phyloP scores from a whole-genome alignment of 2,329 filamentous ascomycete species.

The Dendryphion nanum region DNA sequence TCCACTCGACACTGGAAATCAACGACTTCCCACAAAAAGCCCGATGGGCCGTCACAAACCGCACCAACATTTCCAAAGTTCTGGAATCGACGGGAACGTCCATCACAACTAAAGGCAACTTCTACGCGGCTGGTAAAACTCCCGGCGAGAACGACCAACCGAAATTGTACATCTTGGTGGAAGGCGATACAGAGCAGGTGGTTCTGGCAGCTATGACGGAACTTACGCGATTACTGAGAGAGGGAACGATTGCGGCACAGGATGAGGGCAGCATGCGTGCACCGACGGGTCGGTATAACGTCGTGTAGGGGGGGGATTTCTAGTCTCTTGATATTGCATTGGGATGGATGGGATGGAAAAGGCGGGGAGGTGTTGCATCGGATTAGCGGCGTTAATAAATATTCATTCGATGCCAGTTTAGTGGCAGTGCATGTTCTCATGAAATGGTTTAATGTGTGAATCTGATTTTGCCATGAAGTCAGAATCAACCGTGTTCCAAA shows the following conservation, averaged over 20 bases:
- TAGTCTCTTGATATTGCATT: neutral
- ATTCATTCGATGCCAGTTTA: too few relatives aligned
- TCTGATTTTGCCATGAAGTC: too few relatives aligned
- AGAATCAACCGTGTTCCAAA: too few relatives aligned
- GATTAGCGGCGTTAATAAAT: too few relatives aligned
- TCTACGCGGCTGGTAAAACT: slow-evolving; percentile 79
- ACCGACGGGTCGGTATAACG: slow-evolving; percentile 80
- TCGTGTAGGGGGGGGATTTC: slow-evolving; percentile 43
- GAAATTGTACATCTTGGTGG: slow-evolving; percentile 97
- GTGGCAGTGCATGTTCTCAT: too few relatives aligned
- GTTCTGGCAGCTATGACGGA: slow-evolving; percentile 90
- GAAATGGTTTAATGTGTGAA: too few relatives aligned
- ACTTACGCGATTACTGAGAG: slow-evolving; percentile 80
- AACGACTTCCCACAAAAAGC: slow-evolving; percentile 99
- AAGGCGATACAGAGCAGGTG: slow-evolving; percentile 91
- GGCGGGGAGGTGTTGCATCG: too few relatives aligned
- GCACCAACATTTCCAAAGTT: slow-evolving; percentile 98
- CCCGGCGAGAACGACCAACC: slow-evolving; percentile 70
- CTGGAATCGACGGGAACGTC: slow-evolving; percentile 91
- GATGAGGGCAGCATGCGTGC: slow-evolving; percentile 76
- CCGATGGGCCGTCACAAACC: slow-evolving; percentile 96
- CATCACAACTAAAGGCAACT: slow-evolving; percentile 95
- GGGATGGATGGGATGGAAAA: too few relatives aligned
- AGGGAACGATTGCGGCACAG: slow-evolving; percentile 84
- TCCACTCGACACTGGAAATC: slow-evolving; percentile 96